Evolutionary conservation across 768 basidiomycete species (phyloP), one percentile per base, ranked within the genome.

Genomic region (Podaxis pistillaris): DNA sequence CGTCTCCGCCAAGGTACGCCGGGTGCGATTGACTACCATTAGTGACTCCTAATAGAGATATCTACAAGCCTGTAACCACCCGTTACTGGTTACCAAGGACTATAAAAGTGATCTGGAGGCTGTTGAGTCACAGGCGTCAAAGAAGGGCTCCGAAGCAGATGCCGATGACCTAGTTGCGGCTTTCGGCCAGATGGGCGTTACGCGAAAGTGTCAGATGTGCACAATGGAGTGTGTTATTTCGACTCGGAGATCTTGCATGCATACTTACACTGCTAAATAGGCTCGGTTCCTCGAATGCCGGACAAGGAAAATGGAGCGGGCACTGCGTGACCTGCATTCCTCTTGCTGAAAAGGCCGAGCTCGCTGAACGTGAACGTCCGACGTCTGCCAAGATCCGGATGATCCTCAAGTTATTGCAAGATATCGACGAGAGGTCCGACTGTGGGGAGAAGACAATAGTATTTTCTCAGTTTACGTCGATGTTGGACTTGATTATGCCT

Each of bases 361-460:
- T 74, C 52, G 80, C 78, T 59, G 82, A 81, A 40, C 69, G 75
- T 7, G 80, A 87, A 15, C 88, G 87, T 3, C 89, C 89, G 0
- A 80, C 84, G 33, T 94, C 93, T 6, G 88, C 96, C 19, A 99
- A 99, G 75, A 92, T 94, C 57, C 82, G 88, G 36, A 94, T 90
- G 83, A 82, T 93, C 41, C 68, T 97, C 53, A 81, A 89, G 68
- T 73, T 98, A 9, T 76, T 99, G 46, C 67, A 76, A 11, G 81
- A 86, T 17, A 86, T 94, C 57, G 83, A 88, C 15, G 75, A 80
- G 53, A 79, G 84, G 56, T 80, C 85, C 11, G 74, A 83, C 13
- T 72, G 80, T 15, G 74, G 78, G 64, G 94, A 97, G 71, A 99
- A 98, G 82, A 96, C 95, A 0, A 98, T 98, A 65, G 87, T 99